phyloP scores from a whole-genome alignment of 2,329 filamentous ascomycete species.

The Paracoccidioides lutzii region DNA sequence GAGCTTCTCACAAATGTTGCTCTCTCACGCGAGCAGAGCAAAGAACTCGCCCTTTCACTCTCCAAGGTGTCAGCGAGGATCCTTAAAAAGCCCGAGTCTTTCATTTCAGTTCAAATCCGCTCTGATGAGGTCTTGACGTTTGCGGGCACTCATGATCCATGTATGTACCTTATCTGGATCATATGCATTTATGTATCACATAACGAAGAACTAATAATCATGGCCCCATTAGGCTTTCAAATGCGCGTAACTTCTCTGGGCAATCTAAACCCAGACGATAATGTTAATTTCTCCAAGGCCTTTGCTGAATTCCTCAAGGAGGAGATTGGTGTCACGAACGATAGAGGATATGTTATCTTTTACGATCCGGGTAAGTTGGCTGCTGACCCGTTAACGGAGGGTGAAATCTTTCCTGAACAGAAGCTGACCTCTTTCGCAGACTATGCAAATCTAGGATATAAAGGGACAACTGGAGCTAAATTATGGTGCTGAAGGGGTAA shows the following conservation, averaged over 20 bases:
- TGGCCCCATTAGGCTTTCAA: neutral
- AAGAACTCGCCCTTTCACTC: neutral
- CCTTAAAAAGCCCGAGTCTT: neutral
- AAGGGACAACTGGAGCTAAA: neutral
- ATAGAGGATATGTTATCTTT: neutral
- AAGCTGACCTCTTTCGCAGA: neutral
- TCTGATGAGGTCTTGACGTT: neutral
- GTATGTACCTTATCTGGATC: neutral
- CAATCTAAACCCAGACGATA: neutral
- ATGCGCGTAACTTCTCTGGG: neutral
- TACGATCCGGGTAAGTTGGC: neutral
- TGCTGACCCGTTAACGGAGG: no score
- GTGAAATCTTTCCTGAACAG: neutral
- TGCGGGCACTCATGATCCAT: neutral
- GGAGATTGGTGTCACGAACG: neutral
- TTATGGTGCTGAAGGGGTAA: neutral
- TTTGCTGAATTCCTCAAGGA: neutral
- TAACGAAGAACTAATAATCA: neutral
- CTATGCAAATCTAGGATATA: neutral
- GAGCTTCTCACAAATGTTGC: neutral
- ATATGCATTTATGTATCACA: neutral
- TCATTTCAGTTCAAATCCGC: neutral
- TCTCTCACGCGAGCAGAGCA: neutral
- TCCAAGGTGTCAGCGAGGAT: neutral
- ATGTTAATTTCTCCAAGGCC: neutral